Evolutionary conservation across 192 early-diverging fungal species (phyloP), one percentile per base, ranked within the genome.

Genomic region (Rhizoclosmatium globosum): DNA sequence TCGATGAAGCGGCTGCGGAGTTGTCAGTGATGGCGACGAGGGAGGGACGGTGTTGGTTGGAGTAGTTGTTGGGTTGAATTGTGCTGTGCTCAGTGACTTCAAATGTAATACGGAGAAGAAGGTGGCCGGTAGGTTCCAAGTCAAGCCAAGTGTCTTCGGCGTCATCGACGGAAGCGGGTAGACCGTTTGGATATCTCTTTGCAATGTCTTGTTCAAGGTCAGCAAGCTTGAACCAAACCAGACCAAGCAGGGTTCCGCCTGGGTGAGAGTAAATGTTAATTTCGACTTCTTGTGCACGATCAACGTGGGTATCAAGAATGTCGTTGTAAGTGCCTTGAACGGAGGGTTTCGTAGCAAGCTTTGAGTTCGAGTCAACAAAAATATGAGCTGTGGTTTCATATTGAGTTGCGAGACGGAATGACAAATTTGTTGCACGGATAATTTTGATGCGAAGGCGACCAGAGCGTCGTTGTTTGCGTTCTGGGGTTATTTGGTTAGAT

Each of bases 241-340:
- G 84, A 4, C 94, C 94, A 71, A 97, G 89, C 53, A 97, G 44
- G 2, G 67, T 73, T 56, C 89, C 42, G 79, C 78, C 76, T 3
- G 77, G 68, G 3, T 84, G 78, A 80, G 95, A 95, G 81, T 92
- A 95, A 41, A 99, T 85, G 2, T 91, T 88, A 64, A 99, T 90
- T 83, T 99, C 98, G 19, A 96, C 88, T 79, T 99, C 98, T 21
- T 91, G 91, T 1, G 94, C 95, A 82, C 94, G 93, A 80, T 97
- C 93, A 47, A 99, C 93, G 70, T 92, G 89, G 17, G 97, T 89
- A 68, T 95, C 95, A 83, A 93, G 91, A 48, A 88, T 86, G 64
- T 97, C 95, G 73, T 91, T 89, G 92, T 93, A 98, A 3, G 19
- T 15, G 19, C 19, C 15, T 62, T 75, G 81, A 13, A 3, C 59